phyloP scores from a whole-genome alignment of 2,329 filamentous ascomycete genomes.

The Cercospora zeae-maydis region DNA sequence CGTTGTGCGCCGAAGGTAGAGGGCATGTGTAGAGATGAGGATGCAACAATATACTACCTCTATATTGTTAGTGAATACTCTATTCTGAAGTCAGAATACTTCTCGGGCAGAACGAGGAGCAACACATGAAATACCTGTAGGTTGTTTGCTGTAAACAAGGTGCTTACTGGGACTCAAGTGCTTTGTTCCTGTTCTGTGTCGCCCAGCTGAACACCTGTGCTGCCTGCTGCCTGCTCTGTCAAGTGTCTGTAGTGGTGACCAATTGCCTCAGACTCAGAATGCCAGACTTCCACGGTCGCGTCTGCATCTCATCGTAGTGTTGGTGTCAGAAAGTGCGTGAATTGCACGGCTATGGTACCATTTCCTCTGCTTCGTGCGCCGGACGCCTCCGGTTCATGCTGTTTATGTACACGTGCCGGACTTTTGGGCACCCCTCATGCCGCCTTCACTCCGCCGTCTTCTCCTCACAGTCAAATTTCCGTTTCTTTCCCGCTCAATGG shows the following conservation, averaged over 20 bases:
- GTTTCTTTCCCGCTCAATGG: constrained; percentile 55
- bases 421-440: background rate
- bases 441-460: no score
- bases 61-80: background rate
- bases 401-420: background rate
- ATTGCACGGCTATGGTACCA: constrained; percentile 12
- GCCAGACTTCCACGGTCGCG: background rate
- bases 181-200: background rate
- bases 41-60: background rate
- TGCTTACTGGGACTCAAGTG: background rate
- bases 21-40: background rate
- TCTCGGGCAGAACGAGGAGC: background rate
- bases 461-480: background rate
- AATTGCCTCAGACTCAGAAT: background rate
- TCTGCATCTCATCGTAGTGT: background rate
- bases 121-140: background rate
- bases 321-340: background rate
- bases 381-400: constrained; percentile 5
- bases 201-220: background rate
- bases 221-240: background rate
- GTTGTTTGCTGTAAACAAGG: background rate
- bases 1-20: background rate
- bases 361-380: constrained; percentile 4
- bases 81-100: background rate
- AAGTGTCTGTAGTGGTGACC: background rate